Conservation (phyloP, 2,329 filamentous ascomycete species). For the Fusarium metavorans region DNA sequence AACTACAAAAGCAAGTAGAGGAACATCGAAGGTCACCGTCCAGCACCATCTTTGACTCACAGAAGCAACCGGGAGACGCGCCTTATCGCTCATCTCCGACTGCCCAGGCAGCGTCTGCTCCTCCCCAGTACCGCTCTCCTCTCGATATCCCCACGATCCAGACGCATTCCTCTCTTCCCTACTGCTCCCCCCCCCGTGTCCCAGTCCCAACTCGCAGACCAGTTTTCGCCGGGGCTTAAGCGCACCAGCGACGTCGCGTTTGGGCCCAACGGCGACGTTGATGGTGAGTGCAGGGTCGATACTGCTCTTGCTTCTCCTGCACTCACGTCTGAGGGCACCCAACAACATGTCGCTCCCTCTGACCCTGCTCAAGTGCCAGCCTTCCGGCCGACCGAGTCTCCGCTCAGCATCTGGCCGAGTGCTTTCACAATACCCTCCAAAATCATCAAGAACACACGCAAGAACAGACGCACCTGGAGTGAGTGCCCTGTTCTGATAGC, state of each 20-base stretch:
- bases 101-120: constrained; percentile 4
- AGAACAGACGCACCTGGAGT: constrained; percentile 53
- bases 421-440: constrained; percentile 46
- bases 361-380: constrained; percentile 11
- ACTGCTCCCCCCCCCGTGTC: constrained; percentile 20
- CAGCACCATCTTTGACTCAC: constrained; percentile 1
- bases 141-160: constrained; percentile 13
- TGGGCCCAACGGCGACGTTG: constrained; percentile 7
- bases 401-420: constrained; percentile 45
- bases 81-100: constrained; percentile 26
- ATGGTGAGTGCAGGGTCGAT: constrained; percentile 28
- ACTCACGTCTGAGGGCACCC: constrained; percentile 24
- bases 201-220: constrained; percentile 1
- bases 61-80: neutral
- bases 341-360: constrained; percentile 17
- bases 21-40: constrained; percentile 27
- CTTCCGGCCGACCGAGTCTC: constrained; percentile 16
- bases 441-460: constrained; percentile 46
- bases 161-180: constrained; percentile 17
- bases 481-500: constrained; percentile 10
- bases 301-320: constrained; percentile 32
- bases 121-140: constrained; percentile 34
- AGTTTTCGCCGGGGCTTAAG: constrained; percentile 17
- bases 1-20: constrained; percentile 39
- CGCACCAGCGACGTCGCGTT: constrained; percentile 30